Conservation (phyloP, 2,329 filamentous ascomycete genomes). For the Exophiala sideris region DNA sequence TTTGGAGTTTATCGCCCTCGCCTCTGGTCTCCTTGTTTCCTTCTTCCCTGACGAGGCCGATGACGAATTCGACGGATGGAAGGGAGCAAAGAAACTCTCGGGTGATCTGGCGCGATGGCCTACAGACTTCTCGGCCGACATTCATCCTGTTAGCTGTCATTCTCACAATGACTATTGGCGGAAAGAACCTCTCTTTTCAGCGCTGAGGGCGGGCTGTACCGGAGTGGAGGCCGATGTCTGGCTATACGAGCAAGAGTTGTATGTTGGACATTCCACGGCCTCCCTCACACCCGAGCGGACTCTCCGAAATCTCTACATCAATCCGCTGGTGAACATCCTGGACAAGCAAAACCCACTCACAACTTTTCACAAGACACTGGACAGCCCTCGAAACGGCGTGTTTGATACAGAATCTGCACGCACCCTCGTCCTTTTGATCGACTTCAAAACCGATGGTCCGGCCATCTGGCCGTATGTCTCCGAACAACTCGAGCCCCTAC, state of each 20-base stretch:
- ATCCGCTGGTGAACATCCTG: slow-evolving; percentile 50
- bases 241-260: slow-evolving; percentile 52
- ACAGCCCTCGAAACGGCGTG: slow-evolving; percentile 42
- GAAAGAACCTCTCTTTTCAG: slow-evolving; percentile 53
- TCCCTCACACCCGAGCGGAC: slow-evolving; percentile 48
- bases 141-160: slow-evolving; percentile 51
- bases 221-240: slow-evolving; percentile 59
- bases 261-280: slow-evolving; percentile 52
- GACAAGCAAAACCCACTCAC: slow-evolving; percentile 48
- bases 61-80: slow-evolving; percentile 40
- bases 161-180: slow-evolving; percentile 62
- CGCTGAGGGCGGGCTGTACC: slow-evolving; percentile 52
- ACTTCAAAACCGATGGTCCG: slow-evolving; percentile 46
- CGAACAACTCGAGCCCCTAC: slow-evolving; percentile 46
- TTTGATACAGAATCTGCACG: slow-evolving; percentile 51
- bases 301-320: slow-evolving; percentile 51
- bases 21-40: slow-evolving; percentile 37
- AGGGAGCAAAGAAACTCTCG: slow-evolving; percentile 35
- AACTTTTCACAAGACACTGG: slow-evolving; percentile 34
- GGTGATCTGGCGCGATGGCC: slow-evolving; percentile 40
- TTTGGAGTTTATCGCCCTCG: slow-evolving; percentile 40
- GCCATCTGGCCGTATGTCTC: slow-evolving; percentile 38
- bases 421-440: slow-evolving; percentile 52
- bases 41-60: slow-evolving; percentile 44
- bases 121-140: slow-evolving; percentile 49